A percentile compares a stretch with the other conserved stretches of the same genome.
Conservation (phyloP, 495 filamentous ascomycete species). For the Neurospora terricola region DNA sequence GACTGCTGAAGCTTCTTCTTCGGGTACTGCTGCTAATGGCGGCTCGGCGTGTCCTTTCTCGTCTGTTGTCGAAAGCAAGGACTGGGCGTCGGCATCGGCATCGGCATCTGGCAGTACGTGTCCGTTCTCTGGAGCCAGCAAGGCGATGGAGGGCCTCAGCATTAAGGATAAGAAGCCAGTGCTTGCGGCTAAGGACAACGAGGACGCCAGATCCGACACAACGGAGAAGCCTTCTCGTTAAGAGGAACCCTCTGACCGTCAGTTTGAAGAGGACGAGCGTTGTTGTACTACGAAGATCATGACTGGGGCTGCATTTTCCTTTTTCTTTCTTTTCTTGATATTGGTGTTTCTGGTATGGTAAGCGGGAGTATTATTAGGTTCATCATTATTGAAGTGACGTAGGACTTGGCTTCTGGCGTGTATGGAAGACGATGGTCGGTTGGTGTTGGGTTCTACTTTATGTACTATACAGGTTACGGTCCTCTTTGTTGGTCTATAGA, state of each 20-base stretch:
- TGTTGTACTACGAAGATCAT: background rate
- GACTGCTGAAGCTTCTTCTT: slow-evolving; percentile 7
- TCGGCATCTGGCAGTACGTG: background rate
- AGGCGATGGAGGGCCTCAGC: slow-evolving; percentile 4
- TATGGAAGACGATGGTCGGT: background rate
- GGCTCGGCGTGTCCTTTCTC: background rate
- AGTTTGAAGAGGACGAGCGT: background rate
- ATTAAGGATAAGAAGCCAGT: slow-evolving; percentile 3
- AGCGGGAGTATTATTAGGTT: background rate
- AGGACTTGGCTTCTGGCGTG: background rate
- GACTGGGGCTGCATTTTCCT: background rate
- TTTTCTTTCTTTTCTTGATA: slow-evolving; percentile 1
- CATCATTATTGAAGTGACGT: background rate
- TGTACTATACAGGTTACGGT: background rate
- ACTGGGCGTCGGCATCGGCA: background rate
- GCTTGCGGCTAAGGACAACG: background rate
- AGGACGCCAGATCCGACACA: slow-evolving; percentile 5
- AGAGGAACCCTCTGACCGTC: background rate
- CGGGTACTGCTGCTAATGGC: background rate
- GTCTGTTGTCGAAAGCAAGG: background rate
- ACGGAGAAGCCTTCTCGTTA: background rate
- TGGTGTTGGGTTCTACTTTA: background rate
- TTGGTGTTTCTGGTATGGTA: background rate
- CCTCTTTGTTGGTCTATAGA: background rate
- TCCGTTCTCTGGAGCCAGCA: slow-evolving; percentile 14